Evolutionary conservation across 1,284 basidiomycete genomes (phyloP), one percentile per base, ranked within the genome.

Genomic region (Malassezia pachydermatis): DNA sequence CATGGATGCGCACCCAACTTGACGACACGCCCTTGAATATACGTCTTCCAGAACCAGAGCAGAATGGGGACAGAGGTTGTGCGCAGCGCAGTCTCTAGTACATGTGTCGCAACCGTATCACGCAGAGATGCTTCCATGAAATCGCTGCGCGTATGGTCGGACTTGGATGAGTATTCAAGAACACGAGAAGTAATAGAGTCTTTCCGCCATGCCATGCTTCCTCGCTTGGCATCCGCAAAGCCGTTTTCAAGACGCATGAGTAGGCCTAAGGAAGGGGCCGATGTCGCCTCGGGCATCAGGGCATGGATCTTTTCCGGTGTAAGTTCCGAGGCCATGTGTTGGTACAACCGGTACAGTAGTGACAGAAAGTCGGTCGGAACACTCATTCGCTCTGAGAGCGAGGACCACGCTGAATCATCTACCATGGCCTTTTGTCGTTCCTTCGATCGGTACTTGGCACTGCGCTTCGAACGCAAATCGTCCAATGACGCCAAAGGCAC

Each of bases 1-100:
- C 62, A 55, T 2, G 67, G 67, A 40, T 71, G 68, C 5, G 55
- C 48, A 35, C 62, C 65, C 2, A 71, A 59, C 30, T 63, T 63
- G 3, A 52, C 55, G 34, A 67, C 52, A 3, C 62, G 55, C 10
- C 49, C 59, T 16, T 23, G 34, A 19, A 71, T 42, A 54, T 70
- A 70, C 11, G 51, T 45, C 28, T 40, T 23, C 45, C 60, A 68
- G 42, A 71, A 70, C 16, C 45, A 51, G 3, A 37, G 24, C 10
- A 57, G 45, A 6, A 46, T 29, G 20, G 48, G 33, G 8, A 30
- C 9, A 4, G 58, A 53, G 19, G 55, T 43, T 5, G 48, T 41
- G 22, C 46, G 45, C 32, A 57, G 43, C 11, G 55, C 50, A 20
- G 48, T 51, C 36, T 71, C 53, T 14, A 71, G 45, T 3, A 62